Percentiles rank a stretch among this genome's conserved stretches.
Conservation (phyloP, 2,329 filamentous ascomycete species). For the Pseudogymnoascus sp. region DNA sequence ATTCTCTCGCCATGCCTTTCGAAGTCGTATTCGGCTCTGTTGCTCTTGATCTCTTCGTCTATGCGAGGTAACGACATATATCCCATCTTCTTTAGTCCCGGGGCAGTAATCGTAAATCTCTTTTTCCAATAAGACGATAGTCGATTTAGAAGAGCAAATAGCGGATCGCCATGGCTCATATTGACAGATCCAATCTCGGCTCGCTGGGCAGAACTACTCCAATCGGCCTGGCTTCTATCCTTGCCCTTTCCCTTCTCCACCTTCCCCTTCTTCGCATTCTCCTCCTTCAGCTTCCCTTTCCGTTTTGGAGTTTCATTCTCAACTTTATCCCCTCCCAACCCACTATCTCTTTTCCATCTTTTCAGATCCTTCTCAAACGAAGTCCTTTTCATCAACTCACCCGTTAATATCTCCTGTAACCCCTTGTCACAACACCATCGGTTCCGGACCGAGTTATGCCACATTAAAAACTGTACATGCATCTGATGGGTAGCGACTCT, state of each 20-base stretch:
- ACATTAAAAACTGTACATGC: constrained; percentile 81
- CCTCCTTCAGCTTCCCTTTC: constrained; percentile 29
- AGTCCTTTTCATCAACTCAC: constrained; percentile 60
- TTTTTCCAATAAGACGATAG: constrained; percentile 86
- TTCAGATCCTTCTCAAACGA: constrained; percentile 57
- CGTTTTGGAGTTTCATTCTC: constrained; percentile 30
- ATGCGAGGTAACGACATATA: constrained; percentile 73
- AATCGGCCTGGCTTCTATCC: constrained; percentile 49
- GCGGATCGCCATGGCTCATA: constrained; percentile 73
- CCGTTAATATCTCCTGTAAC: constrained; percentile 66
- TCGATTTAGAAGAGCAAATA: constrained; percentile 66
- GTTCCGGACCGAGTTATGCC: constrained; percentile 82
- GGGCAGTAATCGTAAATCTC: constrained; percentile 66
- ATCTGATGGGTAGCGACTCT: constrained; percentile 74
- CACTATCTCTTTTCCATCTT: constrained; percentile 62
- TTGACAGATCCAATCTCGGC: constrained; percentile 65
- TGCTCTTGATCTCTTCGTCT: constrained; percentile 62
- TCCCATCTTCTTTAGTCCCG: constrained; percentile 78
- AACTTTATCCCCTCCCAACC: constrained; percentile 35
- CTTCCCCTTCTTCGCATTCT: constrained; percentile 27
- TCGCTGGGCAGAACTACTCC: constrained; percentile 60
- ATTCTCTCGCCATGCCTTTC: constrained; percentile 71
- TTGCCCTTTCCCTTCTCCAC: constrained; percentile 31
- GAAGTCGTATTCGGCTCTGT: constrained; percentile 51
- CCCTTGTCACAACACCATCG: constrained; percentile 72